Conservation (phyloP, 352 stramenopile genomes). For the Globisporangium echinulatum region DNA sequence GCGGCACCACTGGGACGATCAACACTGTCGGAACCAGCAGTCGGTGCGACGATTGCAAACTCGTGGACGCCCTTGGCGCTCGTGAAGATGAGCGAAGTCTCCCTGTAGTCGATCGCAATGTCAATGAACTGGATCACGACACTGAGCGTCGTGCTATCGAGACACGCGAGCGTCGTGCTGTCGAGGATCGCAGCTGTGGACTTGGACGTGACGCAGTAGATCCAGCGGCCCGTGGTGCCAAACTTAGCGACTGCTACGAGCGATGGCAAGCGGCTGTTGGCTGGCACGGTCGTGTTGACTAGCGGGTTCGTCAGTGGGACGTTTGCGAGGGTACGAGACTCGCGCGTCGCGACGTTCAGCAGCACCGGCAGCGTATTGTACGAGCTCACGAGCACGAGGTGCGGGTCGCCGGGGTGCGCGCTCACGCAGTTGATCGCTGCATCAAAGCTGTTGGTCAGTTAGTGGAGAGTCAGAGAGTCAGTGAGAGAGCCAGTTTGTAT, state of each 20-base stretch:
- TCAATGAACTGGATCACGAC: conserved; percentile 69
- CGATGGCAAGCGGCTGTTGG: conserved; percentile 47
- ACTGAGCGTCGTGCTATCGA: conserved; percentile 39
- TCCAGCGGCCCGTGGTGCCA: conserved; percentile 37
- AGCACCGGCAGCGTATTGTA: conserved; percentile 52
- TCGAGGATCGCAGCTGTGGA: conserved; percentile 57
- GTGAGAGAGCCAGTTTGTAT: not conserved
- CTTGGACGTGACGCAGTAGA: conserved; percentile 70
- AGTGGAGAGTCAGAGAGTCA: not conserved
- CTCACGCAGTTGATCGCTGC: conserved; percentile 46
- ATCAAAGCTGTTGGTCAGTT: conserved; percentile 26
- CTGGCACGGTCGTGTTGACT: conserved; percentile 38
- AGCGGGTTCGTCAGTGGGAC: conserved; percentile 45
- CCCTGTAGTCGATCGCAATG: conserved; percentile 41
- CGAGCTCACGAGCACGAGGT: conserved; percentile 50
- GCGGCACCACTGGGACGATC: too few species aligned
- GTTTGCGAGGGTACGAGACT: conserved; percentile 18
- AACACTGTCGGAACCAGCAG: too few species aligned
- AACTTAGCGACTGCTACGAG: conserved; percentile 49
- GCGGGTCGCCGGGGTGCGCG: conserved; percentile 44
- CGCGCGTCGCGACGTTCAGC: conserved; percentile 35
- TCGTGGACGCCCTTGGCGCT: conserved; percentile 79
- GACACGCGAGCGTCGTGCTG: conserved; percentile 32
- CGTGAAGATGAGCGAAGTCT: conserved; percentile 49
- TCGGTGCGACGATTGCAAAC: conserved; percentile 18